Percentiles rank a stretch among this genome's conserved stretches.
Evolutionary conservation across 768 basidiomycete species (phyloP).

Genomic region (Boletellus ananiceps): DNA sequence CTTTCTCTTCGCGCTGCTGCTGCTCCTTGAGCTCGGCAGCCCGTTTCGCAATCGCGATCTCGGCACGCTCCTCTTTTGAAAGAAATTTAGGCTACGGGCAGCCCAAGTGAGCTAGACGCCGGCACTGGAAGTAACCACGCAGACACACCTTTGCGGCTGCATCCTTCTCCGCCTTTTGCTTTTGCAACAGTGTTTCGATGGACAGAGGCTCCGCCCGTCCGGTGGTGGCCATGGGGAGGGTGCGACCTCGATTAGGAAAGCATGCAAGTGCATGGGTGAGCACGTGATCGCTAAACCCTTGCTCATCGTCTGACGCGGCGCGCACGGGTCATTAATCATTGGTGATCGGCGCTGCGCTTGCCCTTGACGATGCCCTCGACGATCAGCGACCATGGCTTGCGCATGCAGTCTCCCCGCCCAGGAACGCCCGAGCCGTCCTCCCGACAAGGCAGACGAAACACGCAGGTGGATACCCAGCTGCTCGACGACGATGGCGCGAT

Average conservation of each 20-base stretch:
- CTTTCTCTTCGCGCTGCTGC: slow-evolving; percentile 58
- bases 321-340: slow-evolving; percentile 15
- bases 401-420: slow-evolving; percentile 46
- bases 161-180: slow-evolving; percentile 86
- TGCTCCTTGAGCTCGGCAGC: slow-evolving; percentile 76
- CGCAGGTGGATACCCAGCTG: slow-evolving; percentile 46
- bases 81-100: slow-evolving; percentile 82
- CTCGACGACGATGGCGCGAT: slow-evolving; percentile 70
- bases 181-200: slow-evolving; percentile 80
- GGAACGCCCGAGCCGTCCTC: slow-evolving; percentile 62
- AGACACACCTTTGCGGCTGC: slow-evolving; percentile 75
- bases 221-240: slow-evolving; percentile 37
- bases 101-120: neutral
- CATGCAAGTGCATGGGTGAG: neutral
- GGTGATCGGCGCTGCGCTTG: slow-evolving; percentile 17
- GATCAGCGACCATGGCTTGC: slow-evolving; percentile 11
- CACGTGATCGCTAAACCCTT: slow-evolving; percentile 22
- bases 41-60: slow-evolving; percentile 83
- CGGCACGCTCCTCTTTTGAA: slow-evolving; percentile 86
- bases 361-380: slow-evolving; percentile 12
- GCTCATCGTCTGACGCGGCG: slow-evolving; percentile 25
- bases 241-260: slow-evolving; percentile 12
- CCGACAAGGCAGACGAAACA: slow-evolving; percentile 54
- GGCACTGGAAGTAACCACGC: neutral
- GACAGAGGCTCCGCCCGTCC: slow-evolving; percentile 68